Evolutionary conservation across 2,329 filamentous ascomycete genomes (phyloP), one percentile per base, ranked within the genome.

Genomic region (Diaporthe aspalathi): DNA sequence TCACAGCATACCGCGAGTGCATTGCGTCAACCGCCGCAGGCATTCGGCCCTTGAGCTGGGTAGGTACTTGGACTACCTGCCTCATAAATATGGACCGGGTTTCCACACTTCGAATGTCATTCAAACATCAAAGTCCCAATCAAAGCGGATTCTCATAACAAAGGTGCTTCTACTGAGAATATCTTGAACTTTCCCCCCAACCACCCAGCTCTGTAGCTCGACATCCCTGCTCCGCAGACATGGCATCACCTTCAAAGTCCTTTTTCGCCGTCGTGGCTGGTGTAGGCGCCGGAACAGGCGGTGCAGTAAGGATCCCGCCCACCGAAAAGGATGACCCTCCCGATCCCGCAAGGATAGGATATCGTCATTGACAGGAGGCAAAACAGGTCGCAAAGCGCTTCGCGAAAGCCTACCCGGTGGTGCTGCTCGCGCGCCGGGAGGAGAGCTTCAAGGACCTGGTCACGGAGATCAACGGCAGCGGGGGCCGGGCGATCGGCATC

Each of bases 401-500:
- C 78, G 86, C 89, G 49, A 81, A 89, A 73, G 77, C 86, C 11
- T 96, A 95, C 77, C 89, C 92, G 0, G 91, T 95, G 1, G 91
- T 93, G 1, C 84, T 95, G 1, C 87, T 95, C n/a, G 90, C 93
- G 16, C 91, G 93, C 63, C 89, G 84, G 20, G 85, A 90, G 0
- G 86, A 89, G 52, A 93, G 86, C 79, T 94, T 90, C 81, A 84
- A 89, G 70, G 82, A 85, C n/a, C 85, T 94, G 3, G 90, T 93
- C 8, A 79, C 86, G 3, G 92, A 94, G 75, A 94, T 96, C 81
- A 90, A 90, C 70, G 79, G 82, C 6, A 79, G 82, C 0, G 93
- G 93, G 14, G 93, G 93, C 2, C 86, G 88, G 60, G 93, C 93
- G 1, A 82, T 94, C 16, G 92, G 93, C 17, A 88, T 95, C 76